phyloP scores from a whole-genome alignment of 495 filamentous ascomycete genomes.

The Barbatosphaeria neglecta region DNA sequence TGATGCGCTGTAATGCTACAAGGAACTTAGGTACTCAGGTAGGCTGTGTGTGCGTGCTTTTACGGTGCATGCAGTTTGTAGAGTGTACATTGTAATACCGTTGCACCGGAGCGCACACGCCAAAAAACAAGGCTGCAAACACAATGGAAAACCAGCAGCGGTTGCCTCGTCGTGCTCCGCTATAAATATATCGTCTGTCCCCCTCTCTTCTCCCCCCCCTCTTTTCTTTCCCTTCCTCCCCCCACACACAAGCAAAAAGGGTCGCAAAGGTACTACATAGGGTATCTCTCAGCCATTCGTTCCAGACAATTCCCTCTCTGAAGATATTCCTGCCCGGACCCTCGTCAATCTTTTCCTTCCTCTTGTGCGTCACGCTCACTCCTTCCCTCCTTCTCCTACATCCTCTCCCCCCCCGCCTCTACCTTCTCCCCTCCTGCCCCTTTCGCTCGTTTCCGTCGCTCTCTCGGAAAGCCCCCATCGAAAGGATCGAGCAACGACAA shows the following conservation, averaged over 20 bases:
- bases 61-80: no score
- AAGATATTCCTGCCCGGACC: slow-evolving; percentile 36
- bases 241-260: slow-evolving; percentile 37
- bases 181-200: slow-evolving; percentile 31
- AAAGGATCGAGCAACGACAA: slow-evolving; percentile 8
- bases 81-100: no score
- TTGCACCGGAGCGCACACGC: no score
- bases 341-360: slow-evolving; percentile 32
- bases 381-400: slow-evolving; percentile 14
- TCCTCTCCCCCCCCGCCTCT: slow-evolving; percentile 2
- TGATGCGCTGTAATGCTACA: no score
- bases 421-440: slow-evolving; percentile 8
- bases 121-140: slow-evolving; percentile 1
- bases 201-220: slow-evolving; percentile 13
- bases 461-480: slow-evolving; percentile 26
- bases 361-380: slow-evolving; percentile 32
- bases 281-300: slow-evolving; percentile 24
- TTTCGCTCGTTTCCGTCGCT: slow-evolving; percentile 36
- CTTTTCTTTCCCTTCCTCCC: slow-evolving; percentile 23
- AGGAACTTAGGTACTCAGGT: no score
- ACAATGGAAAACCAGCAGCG: no score
- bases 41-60: no score
- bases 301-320: slow-evolving; percentile 17
- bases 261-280: slow-evolving; percentile 36
- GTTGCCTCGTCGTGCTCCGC: no score